Percentiles rank a stretch among this genome's conserved stretches.
These are phyloP conservation scores for Pythium coloratum DNA, from an alignment of 352 stramenopile genomes.

Conservation along the genomic window DNA sequence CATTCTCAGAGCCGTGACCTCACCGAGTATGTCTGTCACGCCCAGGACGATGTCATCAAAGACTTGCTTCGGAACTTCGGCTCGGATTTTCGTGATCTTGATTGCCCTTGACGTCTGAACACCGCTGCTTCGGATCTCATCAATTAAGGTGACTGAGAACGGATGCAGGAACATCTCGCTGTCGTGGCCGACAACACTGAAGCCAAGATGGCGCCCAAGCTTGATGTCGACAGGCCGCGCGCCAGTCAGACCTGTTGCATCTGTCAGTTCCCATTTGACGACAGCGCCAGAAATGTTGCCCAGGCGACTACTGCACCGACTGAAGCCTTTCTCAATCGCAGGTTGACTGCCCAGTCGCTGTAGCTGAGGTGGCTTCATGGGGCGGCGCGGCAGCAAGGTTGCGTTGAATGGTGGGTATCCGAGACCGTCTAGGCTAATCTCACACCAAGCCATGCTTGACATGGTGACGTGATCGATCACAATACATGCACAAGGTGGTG, in stretches of 20 bases:
- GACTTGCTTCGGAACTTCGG: slow-evolving; percentile 30
- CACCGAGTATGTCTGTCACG: slow-evolving; percentile 6
- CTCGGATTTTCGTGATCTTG: slow-evolving; percentile 33
- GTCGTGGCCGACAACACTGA: slow-evolving; percentile 7
- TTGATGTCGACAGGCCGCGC: background rate
- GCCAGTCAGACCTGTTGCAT: background rate
- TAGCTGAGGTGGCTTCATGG: slow-evolving; percentile 45
- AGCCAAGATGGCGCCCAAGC: background rate
- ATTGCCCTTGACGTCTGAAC: background rate
- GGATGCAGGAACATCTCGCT: slow-evolving; percentile 47
- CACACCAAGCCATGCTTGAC: slow-evolving; percentile 40
- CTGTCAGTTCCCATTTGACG: slow-evolving; percentile 7
- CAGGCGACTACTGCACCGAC: slow-evolving; percentile 37
- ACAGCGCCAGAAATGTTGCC: slow-evolving; percentile 47
- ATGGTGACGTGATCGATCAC: slow-evolving; percentile 53
- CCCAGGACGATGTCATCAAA: slow-evolving; percentile 29
- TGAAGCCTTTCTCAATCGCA: slow-evolving; percentile 23
- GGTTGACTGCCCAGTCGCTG: slow-evolving; percentile 38
- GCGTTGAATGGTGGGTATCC: slow-evolving; percentile 79
- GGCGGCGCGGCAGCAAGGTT: slow-evolving; percentile 53
- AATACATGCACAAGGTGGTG: slow-evolving; percentile 35
- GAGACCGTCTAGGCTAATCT: slow-evolving; percentile 69
- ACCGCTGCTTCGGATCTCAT: slow-evolving; percentile 1
- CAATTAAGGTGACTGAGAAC: slow-evolving; percentile 38
- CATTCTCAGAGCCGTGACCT: background rate